Evolutionary conservation across 169 alveolate species (phyloP).

Genomic region (Neospora caninum): DNA sequence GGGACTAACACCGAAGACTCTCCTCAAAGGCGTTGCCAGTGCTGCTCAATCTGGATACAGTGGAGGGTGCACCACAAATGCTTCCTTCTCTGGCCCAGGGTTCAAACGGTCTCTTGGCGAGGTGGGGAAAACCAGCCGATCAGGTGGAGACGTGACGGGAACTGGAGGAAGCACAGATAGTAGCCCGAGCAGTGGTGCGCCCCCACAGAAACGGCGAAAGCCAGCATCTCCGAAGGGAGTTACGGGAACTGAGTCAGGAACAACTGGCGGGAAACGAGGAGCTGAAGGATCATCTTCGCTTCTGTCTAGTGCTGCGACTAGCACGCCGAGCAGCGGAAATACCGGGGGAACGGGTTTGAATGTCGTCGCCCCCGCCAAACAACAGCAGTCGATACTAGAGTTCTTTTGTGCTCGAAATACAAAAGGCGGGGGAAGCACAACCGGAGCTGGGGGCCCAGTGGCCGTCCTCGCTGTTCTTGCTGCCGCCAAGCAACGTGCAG

Average conservation of each 20-base stretch:
- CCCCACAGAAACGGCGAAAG: neutral
- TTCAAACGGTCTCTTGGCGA: neutral
- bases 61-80: neutral
- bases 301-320: slow-evolving; percentile 47
- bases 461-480: slow-evolving; percentile 36
- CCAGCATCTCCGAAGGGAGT: neutral
- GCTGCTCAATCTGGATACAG: neutral
- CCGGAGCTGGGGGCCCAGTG: neutral
- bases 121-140: neutral
- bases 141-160: neutral
- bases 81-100: neutral
- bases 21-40: neutral
- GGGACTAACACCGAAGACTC: slow-evolving; percentile 10
- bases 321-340: slow-evolving; percentile 22
- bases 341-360: neutral
- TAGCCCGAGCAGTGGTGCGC: slow-evolving; percentile 23
- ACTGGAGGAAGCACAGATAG: slow-evolving; percentile 11
- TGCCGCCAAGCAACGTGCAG: neutral
- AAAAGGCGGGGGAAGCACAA: neutral
- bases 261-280: slow-evolving; percentile 18
- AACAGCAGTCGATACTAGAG: slow-evolving; percentile 64
- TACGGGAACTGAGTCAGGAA: slow-evolving; percentile 33
- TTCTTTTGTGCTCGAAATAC: slow-evolving; percentile 58
- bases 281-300: slow-evolving; percentile 45
- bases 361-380: neutral